Evolutionary conservation across 768 basidiomycete species (phyloP), one percentile per base, ranked within the genome.

Genomic region (Agaricus blazei): DNA sequence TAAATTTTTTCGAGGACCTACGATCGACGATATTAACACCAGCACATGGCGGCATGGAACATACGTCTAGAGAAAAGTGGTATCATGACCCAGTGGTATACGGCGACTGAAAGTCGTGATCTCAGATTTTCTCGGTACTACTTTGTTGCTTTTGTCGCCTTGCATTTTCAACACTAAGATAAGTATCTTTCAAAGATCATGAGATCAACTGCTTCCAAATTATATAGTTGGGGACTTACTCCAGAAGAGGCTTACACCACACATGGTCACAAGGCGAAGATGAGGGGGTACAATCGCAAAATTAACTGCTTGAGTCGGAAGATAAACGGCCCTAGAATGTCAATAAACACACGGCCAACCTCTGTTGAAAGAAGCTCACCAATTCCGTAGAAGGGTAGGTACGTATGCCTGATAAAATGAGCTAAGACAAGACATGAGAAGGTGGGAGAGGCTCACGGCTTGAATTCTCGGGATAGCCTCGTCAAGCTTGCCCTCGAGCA

Each of bases 201-300:
- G 31, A 40, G 15, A 40, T 28, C 44, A 60, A 36, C n/a, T 56
- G 54, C 54, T 12, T 15, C 6, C 24, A 15, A 29, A 45, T 42
- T 24, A 38, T 42, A 27, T 24, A 27, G 11, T 49, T 58, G 9
- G 31, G n/a, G 51, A 56, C 87, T 45, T 65, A 91, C 89, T 91
- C 89, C 88, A 90, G 72, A 88, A 87, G 57, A 91, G 75, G 63
- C 85, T 86, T 50, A 92, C 88, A 9, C 87, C 78, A 62, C 89
- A 80, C 24, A 93, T 82, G 19, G 86, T 74, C 19, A 87, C 76
- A 51, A 93, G 85, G 37, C 90, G 83, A 36, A 91, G 69, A 61
- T 93, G 90, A 3, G 79, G 83, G 1, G 91, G 91, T 1, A 91
- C 80, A 31, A 93, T 23, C 8, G 82, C 72, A 63, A 93, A 93